Conservation (phyloP, 306 rosid genomes). For the Canavalia ensiformis region DNA sequence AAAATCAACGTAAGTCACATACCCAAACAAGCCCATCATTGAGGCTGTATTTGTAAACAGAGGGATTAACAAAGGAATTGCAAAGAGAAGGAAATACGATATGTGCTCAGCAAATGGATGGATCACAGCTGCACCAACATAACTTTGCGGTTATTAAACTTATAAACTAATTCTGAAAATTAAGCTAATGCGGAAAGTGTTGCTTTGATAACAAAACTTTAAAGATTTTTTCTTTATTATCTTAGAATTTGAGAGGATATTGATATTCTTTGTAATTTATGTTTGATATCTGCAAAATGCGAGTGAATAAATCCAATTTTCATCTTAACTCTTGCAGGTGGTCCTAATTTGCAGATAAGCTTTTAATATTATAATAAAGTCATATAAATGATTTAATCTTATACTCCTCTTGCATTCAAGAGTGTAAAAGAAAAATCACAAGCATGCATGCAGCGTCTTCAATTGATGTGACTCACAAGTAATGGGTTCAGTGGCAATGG, state of each 20-base stretch:
- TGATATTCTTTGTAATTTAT: too few species aligned
- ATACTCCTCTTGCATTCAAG: neutral
- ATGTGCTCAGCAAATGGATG: slow-evolving; percentile 78
- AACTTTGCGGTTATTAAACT: neutral
- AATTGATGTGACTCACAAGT: slow-evolving; percentile 45
- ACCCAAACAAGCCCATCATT: slow-evolving; percentile 24
- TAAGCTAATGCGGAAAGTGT: neutral
- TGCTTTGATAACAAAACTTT: neutral
- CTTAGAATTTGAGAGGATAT: too few species aligned
- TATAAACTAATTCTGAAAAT: neutral
- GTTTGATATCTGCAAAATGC: too few species aligned
- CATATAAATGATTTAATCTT: neutral
- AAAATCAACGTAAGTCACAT: slow-evolving; percentile 62
- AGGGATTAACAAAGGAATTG: slow-evolving; percentile 57
- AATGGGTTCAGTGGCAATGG: slow-evolving; percentile 61
- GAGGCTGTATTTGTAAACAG: slow-evolving; percentile 55
- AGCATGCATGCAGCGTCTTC: too few species aligned
- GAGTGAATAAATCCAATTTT: neutral
- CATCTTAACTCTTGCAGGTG: neutral
- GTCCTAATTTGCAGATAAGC: neutral
- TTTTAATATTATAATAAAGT: neutral
- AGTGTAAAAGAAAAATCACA: too few species aligned
- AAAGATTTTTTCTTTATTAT: too few species aligned
- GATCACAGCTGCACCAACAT: slow-evolving; percentile 58
- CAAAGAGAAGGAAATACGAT: slow-evolving; percentile 59